Evolutionary conservation across 2,329 filamentous ascomycete species (phyloP).

Genomic region (Aspergillus proliferans): DNA sequence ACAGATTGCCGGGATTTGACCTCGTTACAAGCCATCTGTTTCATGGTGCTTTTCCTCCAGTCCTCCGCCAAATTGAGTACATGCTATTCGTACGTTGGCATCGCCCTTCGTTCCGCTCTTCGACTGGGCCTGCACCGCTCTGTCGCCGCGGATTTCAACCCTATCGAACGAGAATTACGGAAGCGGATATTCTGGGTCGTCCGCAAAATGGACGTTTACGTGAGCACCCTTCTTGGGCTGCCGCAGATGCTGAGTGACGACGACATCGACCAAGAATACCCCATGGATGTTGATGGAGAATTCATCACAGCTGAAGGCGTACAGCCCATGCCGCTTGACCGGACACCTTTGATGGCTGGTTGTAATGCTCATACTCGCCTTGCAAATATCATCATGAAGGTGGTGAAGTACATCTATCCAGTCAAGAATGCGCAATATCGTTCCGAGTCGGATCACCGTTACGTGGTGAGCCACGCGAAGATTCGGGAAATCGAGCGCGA

Average conservation of each 20-base stretch:
- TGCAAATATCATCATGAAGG: conserved; percentile 53
- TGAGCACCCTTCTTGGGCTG: conserved; percentile 44
- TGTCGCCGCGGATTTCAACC: conserved; percentile 61
- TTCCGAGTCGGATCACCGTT: conserved; percentile 47
- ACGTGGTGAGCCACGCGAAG: conserved; percentile 58
- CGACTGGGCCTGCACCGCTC: conserved; percentile 73
- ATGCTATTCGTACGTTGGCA: conserved; percentile 74
- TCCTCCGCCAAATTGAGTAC: conserved; percentile 71
- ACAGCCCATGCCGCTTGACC: conserved; percentile 49
- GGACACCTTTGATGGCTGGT: conserved; percentile 52
- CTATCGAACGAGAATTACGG: conserved; percentile 65
- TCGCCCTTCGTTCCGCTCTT: conserved; percentile 68
- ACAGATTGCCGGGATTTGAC: conserved; percentile 64
- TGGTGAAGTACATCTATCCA: conserved; percentile 59
- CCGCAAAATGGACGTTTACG: conserved; percentile 47
- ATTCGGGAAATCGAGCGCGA: conserved; percentile 61
- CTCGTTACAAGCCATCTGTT: conserved; percentile 68
- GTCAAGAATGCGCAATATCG: conserved; percentile 47
- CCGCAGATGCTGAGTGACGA: conserved; percentile 46
- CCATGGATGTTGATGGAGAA: conserved; percentile 41
- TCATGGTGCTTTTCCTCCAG: conserved; percentile 76
- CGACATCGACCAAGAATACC: conserved; percentile 46
- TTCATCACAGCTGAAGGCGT: conserved; percentile 43
- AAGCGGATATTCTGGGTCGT: conserved; percentile 56
- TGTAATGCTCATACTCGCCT: conserved; percentile 56